Base-by-base conservation (phyloP, 1,284 basidiomycete genomes). In the Agroathelia rolfsii region DNA sequence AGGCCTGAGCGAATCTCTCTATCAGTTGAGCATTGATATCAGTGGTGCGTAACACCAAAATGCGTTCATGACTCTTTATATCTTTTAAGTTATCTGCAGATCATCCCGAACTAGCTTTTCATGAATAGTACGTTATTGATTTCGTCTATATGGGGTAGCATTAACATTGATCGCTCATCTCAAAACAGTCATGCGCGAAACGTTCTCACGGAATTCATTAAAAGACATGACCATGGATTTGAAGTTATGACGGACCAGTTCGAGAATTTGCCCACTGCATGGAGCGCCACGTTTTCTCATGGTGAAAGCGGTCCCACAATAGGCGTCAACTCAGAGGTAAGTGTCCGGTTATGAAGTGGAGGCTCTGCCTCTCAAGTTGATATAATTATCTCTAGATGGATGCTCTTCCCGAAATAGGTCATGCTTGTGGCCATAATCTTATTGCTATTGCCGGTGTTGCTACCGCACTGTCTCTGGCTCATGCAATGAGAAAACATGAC, bases 341-440 rank as follows among this genome's bases (percentile, higher is more conserved):
- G n/a, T n/a, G n/a, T n/a, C n/a, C n/a, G n/a, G n/a, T n/a, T n/a
- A n/a, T n/a, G n/a, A n/a, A n/a, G n/a, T n/a, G n/a, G n/a, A n/a
- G n/a, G n/a, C n/a, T 42, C 56, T 57, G 44, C 48, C 49, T 42
- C 41, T 29, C 17, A 25, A 23, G 24, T 3, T 35, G n/a, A 28
- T 29, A 20, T 11, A 31, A n/a, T n/a, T n/a, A n/a, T n/a, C n/a
- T n/a, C 17, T 38, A 22, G 59, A 74, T 73, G 69, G 72, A 74
- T 28, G 72, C 73, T 1, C 53, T 80, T 11, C 66, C 66, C 28
- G 73, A 69, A 1, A 61, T 80, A 16, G 77, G 78, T 0, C 81
- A 84, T 48, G 81, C 78, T 0, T 85, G 83, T 43, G 82, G 81
- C 2, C 81, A 86, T 50, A 85, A 84, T 45, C 58, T 87, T 29